Evolutionary conservation across 768 basidiomycete genomes (phyloP).

Genomic region (Filobasidium wieringae): DNA sequence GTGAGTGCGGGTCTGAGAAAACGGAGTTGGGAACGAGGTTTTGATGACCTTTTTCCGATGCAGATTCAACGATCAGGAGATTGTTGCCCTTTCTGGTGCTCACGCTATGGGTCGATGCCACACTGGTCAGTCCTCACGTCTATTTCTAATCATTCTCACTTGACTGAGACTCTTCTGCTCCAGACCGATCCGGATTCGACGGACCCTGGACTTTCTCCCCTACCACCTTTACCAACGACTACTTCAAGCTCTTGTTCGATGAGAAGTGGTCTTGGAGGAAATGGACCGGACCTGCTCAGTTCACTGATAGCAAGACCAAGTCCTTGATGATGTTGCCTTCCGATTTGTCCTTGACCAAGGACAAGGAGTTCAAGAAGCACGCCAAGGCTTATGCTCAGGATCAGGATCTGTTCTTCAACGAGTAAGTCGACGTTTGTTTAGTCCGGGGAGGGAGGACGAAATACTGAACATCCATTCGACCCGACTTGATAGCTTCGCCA

Average conservation of each 20-base stretch:
- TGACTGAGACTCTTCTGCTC: background rate
- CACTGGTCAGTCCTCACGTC: conserved; percentile 45
- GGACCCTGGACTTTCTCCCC: conserved; percentile 69
- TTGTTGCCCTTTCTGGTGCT: conserved; percentile 84
- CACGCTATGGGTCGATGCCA: conserved; percentile 97
- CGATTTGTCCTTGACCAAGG: conserved; percentile 75
- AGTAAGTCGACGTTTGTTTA: conserved; percentile 48
- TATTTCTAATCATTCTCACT: background rate
- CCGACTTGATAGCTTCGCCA: conserved; percentile 56
- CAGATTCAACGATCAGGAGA: conserved; percentile 86
- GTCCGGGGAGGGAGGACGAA: background rate
- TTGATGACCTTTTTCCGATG: background rate
- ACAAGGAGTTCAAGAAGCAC: conserved; percentile 84
- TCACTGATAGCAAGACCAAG: conserved; percentile 79
- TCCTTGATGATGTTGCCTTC: conserved; percentile 92
- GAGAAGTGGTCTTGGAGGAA: conserved; percentile 90
- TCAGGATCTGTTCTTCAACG: conserved; percentile 80
- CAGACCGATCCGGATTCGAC: conserved; percentile 39
- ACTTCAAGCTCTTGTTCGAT: conserved; percentile 68
- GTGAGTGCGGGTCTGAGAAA: conserved; percentile 33
- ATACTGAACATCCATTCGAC: background rate
- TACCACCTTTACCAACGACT: conserved; percentile 74
- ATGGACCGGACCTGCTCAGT: conserved; percentile 60
- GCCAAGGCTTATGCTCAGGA: conserved; percentile 77
- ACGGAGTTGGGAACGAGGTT: background rate